A percentile compares a stretch with the other conserved stretches of the same genome.
phyloP scores from a whole-genome alignment of 176 grass and related monocot species.

The Lolium perenne region DNA sequence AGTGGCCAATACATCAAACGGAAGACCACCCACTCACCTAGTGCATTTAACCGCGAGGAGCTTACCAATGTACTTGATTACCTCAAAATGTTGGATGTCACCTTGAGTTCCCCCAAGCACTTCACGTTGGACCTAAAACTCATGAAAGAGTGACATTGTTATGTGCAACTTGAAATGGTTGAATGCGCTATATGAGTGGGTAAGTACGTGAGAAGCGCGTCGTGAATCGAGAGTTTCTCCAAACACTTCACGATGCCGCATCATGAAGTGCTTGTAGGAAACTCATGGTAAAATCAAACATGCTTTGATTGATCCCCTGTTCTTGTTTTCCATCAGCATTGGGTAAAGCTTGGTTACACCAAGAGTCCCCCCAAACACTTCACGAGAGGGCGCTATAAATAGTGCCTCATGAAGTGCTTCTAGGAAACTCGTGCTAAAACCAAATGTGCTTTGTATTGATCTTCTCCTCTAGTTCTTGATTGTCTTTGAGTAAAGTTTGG shows the following conservation, averaged over 20 bases:
- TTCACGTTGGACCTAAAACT: constrained; percentile 39
- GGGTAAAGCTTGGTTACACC: background rate
- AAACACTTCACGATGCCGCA: constrained; percentile 49
- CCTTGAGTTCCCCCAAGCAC: constrained; percentile 52
- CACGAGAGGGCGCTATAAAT: background rate
- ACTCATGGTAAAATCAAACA: constrained; percentile 56
- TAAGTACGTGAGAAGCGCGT: too few relatives aligned
- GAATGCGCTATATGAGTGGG: background rate
- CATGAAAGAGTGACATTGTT: background rate
- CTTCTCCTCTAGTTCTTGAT: background rate
- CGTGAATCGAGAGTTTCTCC: constrained; percentile 20
- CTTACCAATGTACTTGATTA: background rate
- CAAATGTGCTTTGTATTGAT: too few relatives aligned
- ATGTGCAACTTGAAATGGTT: background rate
- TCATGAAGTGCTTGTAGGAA: constrained; percentile 44
- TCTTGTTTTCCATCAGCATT: too few relatives aligned
- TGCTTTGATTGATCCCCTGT: too few relatives aligned
- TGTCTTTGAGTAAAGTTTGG: background rate
- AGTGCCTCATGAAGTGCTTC: constrained; percentile 42
- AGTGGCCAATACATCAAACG: background rate
- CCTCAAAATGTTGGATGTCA: background rate
- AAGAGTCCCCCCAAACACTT: constrained; percentile 74
- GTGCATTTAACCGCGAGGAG: background rate
- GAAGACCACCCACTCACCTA: background rate
- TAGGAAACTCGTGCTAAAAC: constrained; percentile 26